Base-by-base conservation (phyloP, 2,329 filamentous ascomycete genomes). In the Byssothecium circinans region DNA sequence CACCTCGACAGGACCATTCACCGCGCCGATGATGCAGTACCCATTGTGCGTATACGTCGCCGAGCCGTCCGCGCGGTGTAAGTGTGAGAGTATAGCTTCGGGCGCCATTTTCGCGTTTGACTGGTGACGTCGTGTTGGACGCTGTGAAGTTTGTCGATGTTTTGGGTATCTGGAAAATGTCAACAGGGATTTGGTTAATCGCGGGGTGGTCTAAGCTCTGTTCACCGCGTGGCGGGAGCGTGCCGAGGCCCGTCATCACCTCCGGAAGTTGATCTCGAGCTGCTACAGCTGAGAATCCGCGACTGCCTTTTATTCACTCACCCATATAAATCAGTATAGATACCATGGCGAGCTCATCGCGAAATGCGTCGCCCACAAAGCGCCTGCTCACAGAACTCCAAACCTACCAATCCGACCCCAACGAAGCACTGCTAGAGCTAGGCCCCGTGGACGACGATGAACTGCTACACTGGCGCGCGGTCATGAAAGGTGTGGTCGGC, bases 1-100 rank as follows among this genome's bases (percentile, higher is more conserved):
- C 14, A 92, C 89, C 75, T 99, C 94, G 58, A 97, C 83, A 14
- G 94, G 94, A 0, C 92, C 94, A 72, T 96, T 97, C 57, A 95
- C 90, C 12, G 89, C 86, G 46, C 87, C 88, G 44, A 95, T 82
- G 55, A 97, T 81, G 36, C 85, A 86, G 72, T 91, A 95, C 40
- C 90, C 88, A 47, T 83, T 79, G 60, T 85, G 80, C 2, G 87
- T 83, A 68, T 89, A 91, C 8, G 83, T 86, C 10, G 88, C 88
- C 39, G 90, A 95, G 52, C 89, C 89, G 68, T 95, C 89, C 20
- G 88, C 81, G 52, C 85, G 86, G 50, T 83, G 78, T 2, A 95
- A 78, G 48, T 74, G 68, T 30, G 70, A 61, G 39, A 70, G 56
- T 39, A 59, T 53, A 25, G 67, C 64, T 54, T 64, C 54, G 10